These are phyloP conservation scores for Trichophaea hybrida DNA, from an alignment of 2,329 filamentous ascomycete genomes.

Conservation along the genomic window DNA sequence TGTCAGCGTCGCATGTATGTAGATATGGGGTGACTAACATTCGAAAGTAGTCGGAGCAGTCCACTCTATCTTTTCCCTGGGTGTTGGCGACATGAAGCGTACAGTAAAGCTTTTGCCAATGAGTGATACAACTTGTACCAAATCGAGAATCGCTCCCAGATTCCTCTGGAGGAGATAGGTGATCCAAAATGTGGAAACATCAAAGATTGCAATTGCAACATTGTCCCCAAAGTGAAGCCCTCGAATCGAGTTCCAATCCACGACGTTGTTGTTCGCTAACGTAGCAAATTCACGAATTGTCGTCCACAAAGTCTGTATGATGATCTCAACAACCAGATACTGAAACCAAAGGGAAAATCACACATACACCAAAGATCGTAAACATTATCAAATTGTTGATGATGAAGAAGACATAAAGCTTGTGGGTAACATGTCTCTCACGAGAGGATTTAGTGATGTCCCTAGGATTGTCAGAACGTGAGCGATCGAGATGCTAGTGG, in stretches of 20 bases:
- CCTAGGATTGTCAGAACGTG: slow-evolving; percentile 47
- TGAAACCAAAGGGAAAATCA: neutral
- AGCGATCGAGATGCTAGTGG: neutral
- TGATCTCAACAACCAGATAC: neutral
- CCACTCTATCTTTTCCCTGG: slow-evolving; percentile 77
- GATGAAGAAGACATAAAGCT: slow-evolving; percentile 89
- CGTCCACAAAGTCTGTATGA: slow-evolving; percentile 14
- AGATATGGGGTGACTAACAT: neutral
- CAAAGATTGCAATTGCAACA: slow-evolving; percentile 61
- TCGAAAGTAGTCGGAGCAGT: slow-evolving; percentile 75
- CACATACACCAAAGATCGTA: slow-evolving; percentile 57
- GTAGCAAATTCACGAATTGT: slow-evolving; percentile 29
- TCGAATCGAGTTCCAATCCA: slow-evolving; percentile 25
- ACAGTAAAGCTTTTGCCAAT: slow-evolving; percentile 72
- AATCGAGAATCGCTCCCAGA: slow-evolving; percentile 78
- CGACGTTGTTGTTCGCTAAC: slow-evolving; percentile 38
- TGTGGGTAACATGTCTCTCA: slow-evolving; percentile 77
- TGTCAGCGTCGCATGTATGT: too few relatives aligned
- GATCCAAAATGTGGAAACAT: slow-evolving; percentile 82
- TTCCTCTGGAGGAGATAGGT: slow-evolving; percentile 88
- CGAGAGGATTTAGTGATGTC: slow-evolving; percentile 85
- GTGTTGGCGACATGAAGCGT: slow-evolving; percentile 75
- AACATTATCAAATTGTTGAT: slow-evolving; percentile 96
- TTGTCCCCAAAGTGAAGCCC: neutral
- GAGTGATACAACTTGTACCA: slow-evolving; percentile 76